These are phyloP conservation scores for Aethionema arabicum DNA, from an alignment of 345 rosid genomes.

Conservation along the genomic window DNA sequence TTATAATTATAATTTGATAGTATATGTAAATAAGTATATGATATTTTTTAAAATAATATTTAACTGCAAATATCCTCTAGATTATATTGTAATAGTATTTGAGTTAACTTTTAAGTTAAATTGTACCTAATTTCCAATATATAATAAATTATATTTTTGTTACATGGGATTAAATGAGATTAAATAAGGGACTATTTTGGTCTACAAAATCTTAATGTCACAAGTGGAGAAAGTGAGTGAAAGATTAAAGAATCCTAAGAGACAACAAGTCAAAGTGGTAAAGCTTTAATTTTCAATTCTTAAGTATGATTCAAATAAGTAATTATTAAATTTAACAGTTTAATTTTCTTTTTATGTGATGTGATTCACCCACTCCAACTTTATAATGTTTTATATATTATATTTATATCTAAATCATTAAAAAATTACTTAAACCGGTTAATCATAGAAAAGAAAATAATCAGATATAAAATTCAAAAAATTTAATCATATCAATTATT, in stretches of 20 bases:
- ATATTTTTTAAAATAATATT: no score
- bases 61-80: no score
- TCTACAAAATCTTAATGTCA: conserved; percentile 17
- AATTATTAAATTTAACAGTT: conserved; percentile 36
- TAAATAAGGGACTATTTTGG: conserved; percentile 20
- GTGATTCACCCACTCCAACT: conserved; percentile 40
- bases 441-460: no score
- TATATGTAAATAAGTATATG: no score
- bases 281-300: conserved; percentile 43
- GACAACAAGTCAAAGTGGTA: conserved; percentile 37
- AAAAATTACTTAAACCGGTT: conserved; percentile 6
- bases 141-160: no score
- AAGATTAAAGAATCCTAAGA: conserved; percentile 32
- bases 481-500: no score
- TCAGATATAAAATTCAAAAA: no score
- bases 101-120: no score
- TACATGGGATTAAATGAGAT: conserved; percentile 6
- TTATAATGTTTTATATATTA: conserved; percentile 13
- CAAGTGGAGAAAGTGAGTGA: conserved; percentile 12
- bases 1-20: no score
- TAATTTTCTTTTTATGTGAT: conserved; percentile 32
- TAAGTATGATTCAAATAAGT: conserved; percentile 60
- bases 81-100: no score
- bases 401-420: background rate
- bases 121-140: no score